Evolutionary conservation across 305 asterid species (phyloP).

Genomic region (Plantago lanceolata): DNA sequence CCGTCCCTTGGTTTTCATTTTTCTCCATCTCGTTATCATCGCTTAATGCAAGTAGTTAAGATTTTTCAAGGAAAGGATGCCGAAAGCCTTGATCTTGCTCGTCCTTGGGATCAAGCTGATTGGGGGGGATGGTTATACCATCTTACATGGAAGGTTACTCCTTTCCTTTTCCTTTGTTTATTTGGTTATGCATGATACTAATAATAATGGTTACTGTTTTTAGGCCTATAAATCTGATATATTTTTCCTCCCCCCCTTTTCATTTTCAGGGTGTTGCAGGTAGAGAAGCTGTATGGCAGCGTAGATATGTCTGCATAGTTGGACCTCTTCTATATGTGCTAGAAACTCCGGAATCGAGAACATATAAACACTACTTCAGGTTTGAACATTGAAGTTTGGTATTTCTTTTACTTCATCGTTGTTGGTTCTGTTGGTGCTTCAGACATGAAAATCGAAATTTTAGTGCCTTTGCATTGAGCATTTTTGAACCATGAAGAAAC

Average conservation of each 20-base stretch:
- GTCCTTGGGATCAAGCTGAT: constrained; percentile 92
- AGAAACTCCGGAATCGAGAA: constrained; percentile 69
- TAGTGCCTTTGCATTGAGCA: background rate
- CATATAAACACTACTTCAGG: constrained; percentile 78
- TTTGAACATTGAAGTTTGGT: constrained; percentile 26
- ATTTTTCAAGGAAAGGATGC: constrained; percentile 58
- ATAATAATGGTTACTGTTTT: background rate
- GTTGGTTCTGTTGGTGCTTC: background rate
- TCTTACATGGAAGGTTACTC: constrained; percentile 71
- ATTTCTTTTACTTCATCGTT: background rate
- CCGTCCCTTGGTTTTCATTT: constrained; percentile 86
- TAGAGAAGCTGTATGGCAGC: constrained; percentile 96
- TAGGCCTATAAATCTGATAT: constrained; percentile 20
- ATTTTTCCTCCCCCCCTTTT: constrained; percentile 6
- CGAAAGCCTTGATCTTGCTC: constrained; percentile 40
- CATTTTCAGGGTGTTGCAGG: constrained; percentile 86
- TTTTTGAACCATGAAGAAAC: constrained; percentile 11
- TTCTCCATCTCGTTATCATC: constrained; percentile 97
- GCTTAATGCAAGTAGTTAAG: constrained; percentile 81
- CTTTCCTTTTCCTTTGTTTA: constrained; percentile 10
- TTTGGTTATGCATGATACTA: background rate
- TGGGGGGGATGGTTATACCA: constrained; percentile 79
- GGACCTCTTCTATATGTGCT: constrained; percentile 83
- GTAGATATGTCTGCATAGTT: constrained; percentile 77
- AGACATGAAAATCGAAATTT: background rate